phyloP scores from a whole-genome alignment of 2,329 filamentous ascomycete genomes.

The Aspergillus thermomutatus region DNA sequence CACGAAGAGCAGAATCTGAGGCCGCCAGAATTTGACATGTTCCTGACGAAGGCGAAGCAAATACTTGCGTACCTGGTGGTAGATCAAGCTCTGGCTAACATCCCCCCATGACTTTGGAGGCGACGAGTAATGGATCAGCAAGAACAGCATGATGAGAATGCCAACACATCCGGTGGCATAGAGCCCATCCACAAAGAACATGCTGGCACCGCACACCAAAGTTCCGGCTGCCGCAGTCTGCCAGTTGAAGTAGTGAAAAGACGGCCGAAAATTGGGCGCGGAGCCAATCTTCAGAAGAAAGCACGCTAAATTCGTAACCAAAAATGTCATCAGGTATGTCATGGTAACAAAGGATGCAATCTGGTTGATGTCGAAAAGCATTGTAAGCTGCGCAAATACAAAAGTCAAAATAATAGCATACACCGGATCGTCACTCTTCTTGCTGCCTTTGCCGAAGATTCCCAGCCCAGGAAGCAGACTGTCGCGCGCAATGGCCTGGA shows the following conservation, averaged over 20 bases:
- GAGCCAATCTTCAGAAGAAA: slow-evolving; percentile 84
- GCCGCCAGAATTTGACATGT: slow-evolving; percentile 91
- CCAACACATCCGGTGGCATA: slow-evolving; percentile 74
- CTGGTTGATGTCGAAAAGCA: slow-evolving; percentile 80
- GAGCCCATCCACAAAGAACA: slow-evolving; percentile 86
- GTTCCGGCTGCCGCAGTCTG: slow-evolving; percentile 73
- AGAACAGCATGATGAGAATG: slow-evolving; percentile 71
- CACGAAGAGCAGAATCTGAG: slow-evolving; percentile 79
- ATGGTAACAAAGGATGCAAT: slow-evolving; percentile 89
- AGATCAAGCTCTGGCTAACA: slow-evolving; percentile 84
- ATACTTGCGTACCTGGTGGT: slow-evolving; percentile 85
- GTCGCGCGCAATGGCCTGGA: slow-evolving; percentile 79
- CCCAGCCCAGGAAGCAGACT: slow-evolving; percentile 72
- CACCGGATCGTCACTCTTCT: slow-evolving; percentile 69
- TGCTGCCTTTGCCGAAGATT: slow-evolving; percentile 70
- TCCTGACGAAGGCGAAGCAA: slow-evolving; percentile 77
- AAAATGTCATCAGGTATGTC: slow-evolving; percentile 89
- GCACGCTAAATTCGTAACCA: slow-evolving; percentile 83
- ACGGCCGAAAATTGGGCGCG: slow-evolving; percentile 82
- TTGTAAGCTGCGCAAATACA: slow-evolving; percentile 70
- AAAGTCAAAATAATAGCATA: slow-evolving; percentile 75
- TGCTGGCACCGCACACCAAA: slow-evolving; percentile 71
- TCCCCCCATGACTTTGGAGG: slow-evolving; percentile 88
- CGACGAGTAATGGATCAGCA: slow-evolving; percentile 80
- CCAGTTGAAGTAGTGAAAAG: slow-evolving; percentile 87